These are phyloP conservation scores for Xerocomellus amylosporus DNA, from an alignment of 768 basidiomycete genomes.

Conservation along the genomic window DNA sequence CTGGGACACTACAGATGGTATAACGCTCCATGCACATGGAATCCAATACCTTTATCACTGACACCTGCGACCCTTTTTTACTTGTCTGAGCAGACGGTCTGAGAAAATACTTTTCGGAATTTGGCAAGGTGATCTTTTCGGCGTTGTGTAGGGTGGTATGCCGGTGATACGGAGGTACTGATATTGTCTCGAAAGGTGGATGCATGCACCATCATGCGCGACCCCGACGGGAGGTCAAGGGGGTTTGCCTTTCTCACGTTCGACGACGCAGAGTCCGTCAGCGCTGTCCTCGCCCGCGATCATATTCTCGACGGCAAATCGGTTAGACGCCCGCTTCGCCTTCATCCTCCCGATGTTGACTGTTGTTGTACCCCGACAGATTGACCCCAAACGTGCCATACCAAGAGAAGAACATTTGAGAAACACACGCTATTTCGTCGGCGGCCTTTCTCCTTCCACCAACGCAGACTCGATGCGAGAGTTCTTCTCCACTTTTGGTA, in stretches of 20 bases:
- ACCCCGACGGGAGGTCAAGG: conserved; percentile 67
- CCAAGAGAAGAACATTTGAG: conserved; percentile 76
- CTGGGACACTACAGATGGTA: conserved; percentile 92
- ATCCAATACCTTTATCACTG: conserved; percentile 25
- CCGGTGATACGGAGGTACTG: conserved; percentile 7
- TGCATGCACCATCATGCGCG: conserved; percentile 84
- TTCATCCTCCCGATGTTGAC: background rate
- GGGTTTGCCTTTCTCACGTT: conserved; percentile 88
- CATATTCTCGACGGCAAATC: conserved; percentile 79
- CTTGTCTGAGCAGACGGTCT: conserved; percentile 49
- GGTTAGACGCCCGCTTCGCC: conserved; percentile 38
- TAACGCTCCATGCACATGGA: conserved; percentile 30
- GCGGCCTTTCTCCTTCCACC: conserved; percentile 65
- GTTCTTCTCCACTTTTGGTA: conserved; percentile 73
- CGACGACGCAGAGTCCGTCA: conserved; percentile 61
- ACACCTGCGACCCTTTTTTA: conserved; percentile 22
- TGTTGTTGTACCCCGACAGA: conserved; percentile 40
- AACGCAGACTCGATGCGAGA: conserved; percentile 68
- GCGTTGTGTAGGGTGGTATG: conserved; percentile 1
- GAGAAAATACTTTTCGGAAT: conserved; percentile 74
- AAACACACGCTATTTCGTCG: conserved; percentile 80
- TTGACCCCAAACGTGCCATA: conserved; percentile 86
- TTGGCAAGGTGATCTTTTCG: conserved; percentile 57
- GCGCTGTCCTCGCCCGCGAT: conserved; percentile 59
- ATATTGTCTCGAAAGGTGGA: conserved; percentile 50